Base-by-base conservation (phyloP, 2,329 filamentous ascomycete genomes). In the Grosmannia huntii region DNA sequence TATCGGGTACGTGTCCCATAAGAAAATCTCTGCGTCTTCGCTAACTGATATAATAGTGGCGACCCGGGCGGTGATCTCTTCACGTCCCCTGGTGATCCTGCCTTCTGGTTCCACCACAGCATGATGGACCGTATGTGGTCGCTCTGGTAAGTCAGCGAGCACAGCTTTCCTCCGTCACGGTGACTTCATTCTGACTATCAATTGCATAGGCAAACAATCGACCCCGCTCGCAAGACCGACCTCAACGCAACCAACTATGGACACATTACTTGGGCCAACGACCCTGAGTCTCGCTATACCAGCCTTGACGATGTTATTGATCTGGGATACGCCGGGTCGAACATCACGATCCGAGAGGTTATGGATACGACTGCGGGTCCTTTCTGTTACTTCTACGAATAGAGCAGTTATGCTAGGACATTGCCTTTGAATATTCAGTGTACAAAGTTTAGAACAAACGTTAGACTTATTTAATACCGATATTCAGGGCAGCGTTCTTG, bases 31-130 rank as follows among this genome's bases (percentile, higher is more conserved):
- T 7, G 4, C 21, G 9, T 23, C 27, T 23, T 19, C 27, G 14
- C 28, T 9, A 23, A 25, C n/a, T 16, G 5, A 10, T 31, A 23
- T 12, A 9, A 33, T 12, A 55, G 46, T 41, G 68, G 69, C 49
- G 69, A 71, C 56, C 69, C 69, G 9, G 69, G 69, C 41, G 66
- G 66, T 38, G 65, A 68, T 50, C 62, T 67, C 11, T 67, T 64
- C 62, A 64, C 56, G 2, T 66, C 59, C 11, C 65, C 64, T 12
- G 64, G 53, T 16, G 64, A 66, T 50, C 64, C 63, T 14, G 63
- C 61, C 4, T 66, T 66, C 23, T 65, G 60, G 55, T 46, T 59
- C 0, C 62, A 63, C 38, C 62, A 63, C 56, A 41, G n/a, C 5
- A 50, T 54, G 28, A 61, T 63, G 59, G 62, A 63, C 33, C 53